Evolutionary conservation across 208 protist species (phyloP).

Genomic region (Tetramitus jugosus): DNA sequence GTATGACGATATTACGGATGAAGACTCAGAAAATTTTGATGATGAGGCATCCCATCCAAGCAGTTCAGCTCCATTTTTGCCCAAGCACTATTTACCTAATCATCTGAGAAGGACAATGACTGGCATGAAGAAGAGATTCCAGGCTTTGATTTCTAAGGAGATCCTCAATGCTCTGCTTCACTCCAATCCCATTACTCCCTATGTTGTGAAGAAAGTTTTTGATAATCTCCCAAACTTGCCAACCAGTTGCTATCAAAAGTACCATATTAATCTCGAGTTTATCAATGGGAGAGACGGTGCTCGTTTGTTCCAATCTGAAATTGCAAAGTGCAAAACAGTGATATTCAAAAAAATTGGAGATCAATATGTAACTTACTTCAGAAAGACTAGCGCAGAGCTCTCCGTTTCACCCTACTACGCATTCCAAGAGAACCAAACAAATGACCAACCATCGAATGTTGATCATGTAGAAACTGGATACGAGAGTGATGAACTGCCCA

Average conservation of each 20-base stretch:
- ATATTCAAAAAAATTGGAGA: neutral
- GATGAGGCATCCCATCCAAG: neutral
- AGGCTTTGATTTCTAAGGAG: conserved; percentile 8
- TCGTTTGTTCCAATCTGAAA: neutral
- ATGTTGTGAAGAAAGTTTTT: conserved; percentile 6
- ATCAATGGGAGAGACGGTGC: neutral
- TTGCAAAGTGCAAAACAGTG: neutral
- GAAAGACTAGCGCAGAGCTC: too few species aligned
- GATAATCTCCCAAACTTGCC: neutral
- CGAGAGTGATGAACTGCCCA: too few species aligned
- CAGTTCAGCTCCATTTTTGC: neutral
- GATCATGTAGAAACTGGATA: neutral
- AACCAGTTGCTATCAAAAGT: neutral
- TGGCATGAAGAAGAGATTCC: neutral
- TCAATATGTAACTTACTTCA: conserved; percentile 2
- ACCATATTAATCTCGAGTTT: neutral
- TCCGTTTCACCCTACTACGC: too few species aligned
- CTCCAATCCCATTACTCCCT: neutral
- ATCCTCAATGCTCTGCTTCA: neutral
- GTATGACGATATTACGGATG: too few species aligned
- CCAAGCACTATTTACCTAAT: neutral
- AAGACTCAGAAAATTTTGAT: neutral
- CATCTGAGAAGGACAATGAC: neutral
- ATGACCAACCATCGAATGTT: neutral
- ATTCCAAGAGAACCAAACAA: neutral